Conservation (phyloP, 176 grass and related monocot genomes). For the Elymus sibiricus region DNA sequence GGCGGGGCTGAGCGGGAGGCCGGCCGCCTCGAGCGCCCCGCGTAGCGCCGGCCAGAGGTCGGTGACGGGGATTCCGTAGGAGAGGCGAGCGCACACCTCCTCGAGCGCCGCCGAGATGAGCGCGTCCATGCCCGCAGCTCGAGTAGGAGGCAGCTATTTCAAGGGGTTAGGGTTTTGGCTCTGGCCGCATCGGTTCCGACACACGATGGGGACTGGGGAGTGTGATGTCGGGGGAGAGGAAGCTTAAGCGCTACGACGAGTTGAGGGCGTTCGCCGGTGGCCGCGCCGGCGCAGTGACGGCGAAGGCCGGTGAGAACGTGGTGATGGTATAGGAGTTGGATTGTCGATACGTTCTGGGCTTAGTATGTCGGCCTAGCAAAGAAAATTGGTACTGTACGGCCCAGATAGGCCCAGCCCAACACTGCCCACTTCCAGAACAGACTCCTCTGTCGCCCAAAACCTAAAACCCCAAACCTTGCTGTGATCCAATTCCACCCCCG, state of each 20-base stretch:
- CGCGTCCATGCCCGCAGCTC: conserved; percentile 51
- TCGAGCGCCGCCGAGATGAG: conserved; percentile 73
- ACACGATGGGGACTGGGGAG: neutral
- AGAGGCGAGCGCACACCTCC: conserved; percentile 69
- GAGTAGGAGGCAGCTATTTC: neutral
- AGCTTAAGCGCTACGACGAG: neutral
- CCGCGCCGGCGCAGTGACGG: conserved; percentile 1
- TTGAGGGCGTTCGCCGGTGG: conserved; percentile 12
- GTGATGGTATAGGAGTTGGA: neutral
- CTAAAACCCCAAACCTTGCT: conserved; percentile 31
- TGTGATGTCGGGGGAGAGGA: neutral
- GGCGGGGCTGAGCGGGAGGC: conserved; percentile 35
- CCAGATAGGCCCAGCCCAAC: conserved; percentile 7
- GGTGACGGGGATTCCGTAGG: conserved; percentile 41
- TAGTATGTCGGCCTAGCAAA: neutral
- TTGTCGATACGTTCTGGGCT: neutral
- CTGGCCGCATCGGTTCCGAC: neutral
- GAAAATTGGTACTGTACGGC: neutral
- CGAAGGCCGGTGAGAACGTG: neutral
- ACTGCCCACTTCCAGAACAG: neutral
- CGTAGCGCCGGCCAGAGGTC: conserved; percentile 56
- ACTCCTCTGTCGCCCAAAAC: conserved; percentile 6
- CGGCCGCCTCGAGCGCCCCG: conserved; percentile 31
- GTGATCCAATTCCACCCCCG: neutral
- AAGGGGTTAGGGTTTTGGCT: conserved; percentile 10